Evolutionary conservation across 768 basidiomycete genomes (phyloP).

Genomic region (Mycena pura): DNA sequence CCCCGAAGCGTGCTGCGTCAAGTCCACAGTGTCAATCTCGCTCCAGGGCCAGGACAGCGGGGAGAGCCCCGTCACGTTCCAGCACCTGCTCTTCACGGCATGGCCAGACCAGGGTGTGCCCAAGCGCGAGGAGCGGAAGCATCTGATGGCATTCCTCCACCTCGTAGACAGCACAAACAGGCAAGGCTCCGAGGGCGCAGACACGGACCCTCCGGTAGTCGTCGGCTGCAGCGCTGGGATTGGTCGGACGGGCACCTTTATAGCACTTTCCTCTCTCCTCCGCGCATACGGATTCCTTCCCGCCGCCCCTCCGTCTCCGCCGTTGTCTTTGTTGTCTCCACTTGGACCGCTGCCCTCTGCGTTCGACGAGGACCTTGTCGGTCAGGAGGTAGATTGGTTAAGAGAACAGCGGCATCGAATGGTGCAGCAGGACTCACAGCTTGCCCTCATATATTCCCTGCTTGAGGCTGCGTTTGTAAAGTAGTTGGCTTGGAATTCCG

Average conservation of each 20-base stretch:
- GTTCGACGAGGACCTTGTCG: conserved; percentile 62
- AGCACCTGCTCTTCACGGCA: conserved; percentile 73
- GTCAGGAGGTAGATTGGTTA: conserved; percentile 76
- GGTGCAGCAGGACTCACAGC: conserved; percentile 78
- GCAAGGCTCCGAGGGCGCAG: conserved; percentile 54
- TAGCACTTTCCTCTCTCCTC: conserved; percentile 80
- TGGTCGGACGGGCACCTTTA: conserved; percentile 87
- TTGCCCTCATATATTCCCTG: conserved; percentile 67
- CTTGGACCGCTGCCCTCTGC: conserved; percentile 63
- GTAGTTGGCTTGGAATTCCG: not conserved
- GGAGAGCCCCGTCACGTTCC: conserved; percentile 55
- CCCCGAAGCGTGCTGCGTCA: conserved; percentile 64
- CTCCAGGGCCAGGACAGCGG: conserved; percentile 33
- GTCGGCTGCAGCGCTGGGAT: conserved; percentile 89
- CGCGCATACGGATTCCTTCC: conserved; percentile 60
- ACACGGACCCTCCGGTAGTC: conserved; percentile 78
- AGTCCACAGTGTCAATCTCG: conserved; percentile 65
- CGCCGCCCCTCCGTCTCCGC: conserved; percentile 38
- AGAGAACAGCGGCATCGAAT: conserved; percentile 84
- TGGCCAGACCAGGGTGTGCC: conserved; percentile 94
- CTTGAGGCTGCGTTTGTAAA: conserved; percentile 41
- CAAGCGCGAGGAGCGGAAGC: conserved; percentile 59
- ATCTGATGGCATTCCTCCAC: conserved; percentile 64
- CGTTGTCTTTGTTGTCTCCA: conserved; percentile 51
- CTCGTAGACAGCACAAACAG: conserved; percentile 72